Evolutionary conservation across 208 protist species (phyloP).

Genomic region (Leishmania aethiopica): DNA sequence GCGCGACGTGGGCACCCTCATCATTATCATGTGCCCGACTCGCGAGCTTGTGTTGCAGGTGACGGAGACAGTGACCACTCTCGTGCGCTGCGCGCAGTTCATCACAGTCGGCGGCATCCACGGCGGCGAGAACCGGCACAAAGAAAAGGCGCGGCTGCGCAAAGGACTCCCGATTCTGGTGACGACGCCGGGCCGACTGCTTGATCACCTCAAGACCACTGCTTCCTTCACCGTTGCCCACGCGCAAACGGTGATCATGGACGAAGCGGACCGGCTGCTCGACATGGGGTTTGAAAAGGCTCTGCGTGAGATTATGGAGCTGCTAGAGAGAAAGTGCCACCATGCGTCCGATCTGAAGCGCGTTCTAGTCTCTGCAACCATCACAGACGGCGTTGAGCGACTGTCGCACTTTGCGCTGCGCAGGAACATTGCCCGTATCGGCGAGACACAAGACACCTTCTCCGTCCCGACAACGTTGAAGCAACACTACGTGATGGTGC

Average conservation of each 20-base stretch:
- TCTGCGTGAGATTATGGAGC: slow-evolving; percentile 97
- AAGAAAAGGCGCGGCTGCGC: slow-evolving; percentile 85
- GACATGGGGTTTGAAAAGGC: slow-evolving; percentile 99
- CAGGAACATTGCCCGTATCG: slow-evolving; percentile 53
- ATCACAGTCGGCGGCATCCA: slow-evolving; percentile 84
- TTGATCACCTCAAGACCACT: slow-evolving; percentile 89
- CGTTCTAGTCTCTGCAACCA: slow-evolving; percentile 98
- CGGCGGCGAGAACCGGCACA: slow-evolving; percentile 83
- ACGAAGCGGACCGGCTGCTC: slow-evolving; percentile 99
- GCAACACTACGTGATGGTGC: slow-evolving; percentile 81
- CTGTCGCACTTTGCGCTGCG: slow-evolving; percentile 89
- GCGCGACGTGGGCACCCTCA: slow-evolving; percentile 71
- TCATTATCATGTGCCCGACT: slow-evolving; percentile 88
- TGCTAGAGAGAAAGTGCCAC: slow-evolving; percentile 63
- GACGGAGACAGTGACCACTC: slow-evolving; percentile 58
- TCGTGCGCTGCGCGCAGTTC: slow-evolving; percentile 84
- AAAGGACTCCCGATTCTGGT: slow-evolving; percentile 86
- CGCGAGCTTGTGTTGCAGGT: slow-evolving; percentile 90
- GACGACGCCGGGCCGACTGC: slow-evolving; percentile 85
- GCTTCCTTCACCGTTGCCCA: slow-evolving; percentile 63
- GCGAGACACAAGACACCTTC: slow-evolving; percentile 73
- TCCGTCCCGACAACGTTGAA: slow-evolving; percentile 76
- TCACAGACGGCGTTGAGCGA: slow-evolving; percentile 83
- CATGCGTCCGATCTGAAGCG: slow-evolving; percentile 95
- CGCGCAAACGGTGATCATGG: slow-evolving; percentile 93